Base-by-base conservation (phyloP, 352 stramenopile genomes). In the Phytophthora syringae region DNA sequence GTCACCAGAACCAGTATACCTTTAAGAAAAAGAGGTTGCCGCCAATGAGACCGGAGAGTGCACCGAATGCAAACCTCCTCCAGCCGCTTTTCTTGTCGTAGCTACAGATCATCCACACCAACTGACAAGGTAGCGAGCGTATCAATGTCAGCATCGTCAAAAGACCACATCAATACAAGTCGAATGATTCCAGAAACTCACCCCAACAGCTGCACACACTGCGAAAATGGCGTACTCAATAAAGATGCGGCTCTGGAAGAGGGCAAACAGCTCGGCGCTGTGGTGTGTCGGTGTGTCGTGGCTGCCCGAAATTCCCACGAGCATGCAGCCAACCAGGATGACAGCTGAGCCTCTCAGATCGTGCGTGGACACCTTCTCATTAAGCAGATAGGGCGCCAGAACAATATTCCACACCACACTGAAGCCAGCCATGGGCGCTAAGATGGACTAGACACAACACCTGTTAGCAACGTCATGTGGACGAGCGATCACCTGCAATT, bases 381-480 rank as follows among this genome's bases (percentile, higher is more conserved):
- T 76, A 10, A 95, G 78, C 24, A 95, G 70, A 60, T 92, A 95
- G 5, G 87, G 87, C 49, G 87, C 85, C 13, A 95, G 63, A 18
- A 95, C 70, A 51, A 95, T 94, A 54, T 95, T 95, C 87, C 87
- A 95, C 42, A 95, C 85, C 42, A 95, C 87, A 50, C 87, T 95
- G 66, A 92, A 95, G 42, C 87, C 87, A 2, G 87, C 85, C 87
- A 95, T 95, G 2, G 87, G 87, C 18, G 87, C 87, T 37, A 95
- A 72, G 49, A 95, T 93, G 20, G 85, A 94, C 82, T 95, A 48
- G 32, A 32, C 49, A 67, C 72, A 76, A 52, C 50, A 67, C 60
- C 37, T 36, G 57, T 77, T 53, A 71, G 40, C 25, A n/a, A 62
- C 44, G 49, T 24, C 60, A 66, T 52, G 53, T 70, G 52, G 48